Base-by-base conservation (phyloP, 495 filamentous ascomycete species). In the Aspergillus biplanus region DNA sequence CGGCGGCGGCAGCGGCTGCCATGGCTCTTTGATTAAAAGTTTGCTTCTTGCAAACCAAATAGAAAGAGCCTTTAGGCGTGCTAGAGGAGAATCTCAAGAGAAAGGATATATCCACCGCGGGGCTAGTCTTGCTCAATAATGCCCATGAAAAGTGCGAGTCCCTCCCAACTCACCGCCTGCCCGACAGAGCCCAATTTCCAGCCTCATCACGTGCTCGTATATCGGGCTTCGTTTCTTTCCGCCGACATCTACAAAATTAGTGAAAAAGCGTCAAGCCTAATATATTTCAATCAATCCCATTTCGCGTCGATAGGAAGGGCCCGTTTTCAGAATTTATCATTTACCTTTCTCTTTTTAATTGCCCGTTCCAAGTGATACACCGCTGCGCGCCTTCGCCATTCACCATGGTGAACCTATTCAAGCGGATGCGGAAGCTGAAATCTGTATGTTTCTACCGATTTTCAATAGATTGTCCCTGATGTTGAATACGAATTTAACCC, bases 351-450 rank as follows among this genome's bases (percentile, higher is more conserved):
- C n/a, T 33, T 11, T 18, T 39, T 6, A 27, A 42, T 53, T 27
- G 13, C 50, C 11, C 15, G 21, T 44, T 50, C 15, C 32, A n/a
- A 55, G 47, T 27, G 27, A 16, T 16, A 49, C 39, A 18, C 15
- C 18, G 15, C 33, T 69, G 31, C 66, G 70, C 69, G 68, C 60
- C 54, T 62, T 54, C 62, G 54, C 50, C 65, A 56, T 66, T 65
- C 69, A 77, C 47, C 60, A 97, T 95, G 92, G 90, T 94, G 67
- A 89, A 87, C 73, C 74, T 94, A 67, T 78, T 87, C 72, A 86
- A 85, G 75, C 91, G 93, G 56, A 90, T 92, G 86, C 82, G 87
- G 71, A 89, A 87, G 79, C 79, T 97, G 75, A 86, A 85, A 77
- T 79, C 83, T 72, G 92, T 96, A 83, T 80, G 89, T 85, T 58